These are phyloP conservation scores for Phaeodactylum tricornutum DNA, from an alignment of 108 stramenopile genomes.

Conservation along the genomic window DNA sequence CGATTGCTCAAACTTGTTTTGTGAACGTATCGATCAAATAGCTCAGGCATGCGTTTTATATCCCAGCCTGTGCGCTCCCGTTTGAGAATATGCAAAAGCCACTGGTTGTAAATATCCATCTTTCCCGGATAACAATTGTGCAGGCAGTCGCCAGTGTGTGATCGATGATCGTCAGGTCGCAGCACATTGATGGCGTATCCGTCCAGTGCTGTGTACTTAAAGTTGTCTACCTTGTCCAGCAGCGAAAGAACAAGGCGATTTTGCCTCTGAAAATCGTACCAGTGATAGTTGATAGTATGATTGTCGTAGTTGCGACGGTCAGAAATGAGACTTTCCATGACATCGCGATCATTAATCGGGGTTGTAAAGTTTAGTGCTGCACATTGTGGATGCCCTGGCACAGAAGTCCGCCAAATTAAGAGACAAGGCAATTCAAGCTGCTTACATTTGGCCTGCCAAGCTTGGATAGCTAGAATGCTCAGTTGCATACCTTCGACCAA, in stretches of 20 bases:
- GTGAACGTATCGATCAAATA: no score
- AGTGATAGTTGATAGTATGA: conserved; percentile 25
- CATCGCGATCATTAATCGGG: conserved; percentile 24
- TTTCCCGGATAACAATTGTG: conserved; percentile 44
- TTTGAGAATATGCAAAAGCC: conserved; percentile 30
- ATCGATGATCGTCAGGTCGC: conserved; percentile 33
- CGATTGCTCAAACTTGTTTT: no score
- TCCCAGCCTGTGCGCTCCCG: no score
- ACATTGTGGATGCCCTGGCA: conserved; percentile 44
- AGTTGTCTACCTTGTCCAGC: conserved; percentile 3
- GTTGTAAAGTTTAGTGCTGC: conserved; percentile 15
- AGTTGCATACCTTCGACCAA: conserved; percentile 11
- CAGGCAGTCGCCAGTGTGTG: conserved; percentile 26
- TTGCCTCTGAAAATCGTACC: conserved; percentile 34
- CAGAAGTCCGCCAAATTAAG: conserved; percentile 28
- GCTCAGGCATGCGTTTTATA: no score
- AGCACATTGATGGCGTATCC: conserved; percentile 32
- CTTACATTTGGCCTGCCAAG: conserved; percentile 24
- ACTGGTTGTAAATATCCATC: conserved; percentile 31
- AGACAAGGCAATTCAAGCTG: conserved; percentile 12
- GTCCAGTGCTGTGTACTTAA: conserved; percentile 16
- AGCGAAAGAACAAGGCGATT: conserved; percentile 24
- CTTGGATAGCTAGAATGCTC: conserved; percentile 7
- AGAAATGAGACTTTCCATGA: conserved; percentile 25
- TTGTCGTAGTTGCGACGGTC: conserved; percentile 19